A percentile compares a stretch with the other conserved stretches of the same genome.
These are phyloP conservation scores for Mycocentrospora acerina DNA, from an alignment of 2,329 filamentous ascomycete species.

Conservation along the genomic window DNA sequence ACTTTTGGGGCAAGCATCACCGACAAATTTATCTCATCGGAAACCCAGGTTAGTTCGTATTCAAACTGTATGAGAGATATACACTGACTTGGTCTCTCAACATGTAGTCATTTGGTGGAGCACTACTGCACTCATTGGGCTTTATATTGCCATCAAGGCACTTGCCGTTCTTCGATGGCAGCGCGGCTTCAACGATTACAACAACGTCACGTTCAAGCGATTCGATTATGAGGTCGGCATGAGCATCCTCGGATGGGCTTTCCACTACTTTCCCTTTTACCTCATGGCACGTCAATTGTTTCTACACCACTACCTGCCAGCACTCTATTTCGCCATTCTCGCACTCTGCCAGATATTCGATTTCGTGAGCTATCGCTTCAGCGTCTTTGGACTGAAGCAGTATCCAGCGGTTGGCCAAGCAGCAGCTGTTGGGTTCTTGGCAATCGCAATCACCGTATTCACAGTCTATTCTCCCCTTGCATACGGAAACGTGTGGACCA, in stretches of 20 bases:
- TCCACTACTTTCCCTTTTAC: slow-evolving; percentile 99
- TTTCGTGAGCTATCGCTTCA: slow-evolving; percentile 74
- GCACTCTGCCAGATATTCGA: slow-evolving; percentile 88
- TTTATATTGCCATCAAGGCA: slow-evolving; percentile 84
- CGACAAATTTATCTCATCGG: slow-evolving; percentile 96
- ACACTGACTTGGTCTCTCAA: no score
- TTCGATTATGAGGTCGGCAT: slow-evolving; percentile 97
- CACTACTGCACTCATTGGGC: slow-evolving; percentile 72
- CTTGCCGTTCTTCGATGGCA: slow-evolving; percentile 91
- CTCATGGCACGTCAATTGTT: slow-evolving; percentile 98
- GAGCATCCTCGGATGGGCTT: slow-evolving; percentile 87
- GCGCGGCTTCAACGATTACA: slow-evolving; percentile 85
- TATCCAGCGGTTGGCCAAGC: slow-evolving; percentile 72
- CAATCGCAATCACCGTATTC: slow-evolving; percentile 74
- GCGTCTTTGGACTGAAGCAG: slow-evolving; percentile 66
- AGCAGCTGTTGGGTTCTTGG: slow-evolving; percentile 73
- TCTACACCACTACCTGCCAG: slow-evolving; percentile 97
- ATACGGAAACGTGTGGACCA: slow-evolving; percentile 94
- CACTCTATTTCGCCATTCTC: slow-evolving; percentile 91
- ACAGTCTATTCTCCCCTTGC: slow-evolving; percentile 82
- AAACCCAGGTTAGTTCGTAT: no score
- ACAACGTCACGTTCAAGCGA: slow-evolving; percentile 80
- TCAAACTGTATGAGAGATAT: no score
- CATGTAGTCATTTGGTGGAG: slow-evolving; percentile 96
- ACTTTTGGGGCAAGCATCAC: slow-evolving; percentile 97